Percentiles rank a stretch among this genome's conserved stretches.
These are phyloP conservation scores for Tolypocladium album DNA, from an alignment of 2,329 filamentous ascomycete genomes.

Conservation along the genomic window DNA sequence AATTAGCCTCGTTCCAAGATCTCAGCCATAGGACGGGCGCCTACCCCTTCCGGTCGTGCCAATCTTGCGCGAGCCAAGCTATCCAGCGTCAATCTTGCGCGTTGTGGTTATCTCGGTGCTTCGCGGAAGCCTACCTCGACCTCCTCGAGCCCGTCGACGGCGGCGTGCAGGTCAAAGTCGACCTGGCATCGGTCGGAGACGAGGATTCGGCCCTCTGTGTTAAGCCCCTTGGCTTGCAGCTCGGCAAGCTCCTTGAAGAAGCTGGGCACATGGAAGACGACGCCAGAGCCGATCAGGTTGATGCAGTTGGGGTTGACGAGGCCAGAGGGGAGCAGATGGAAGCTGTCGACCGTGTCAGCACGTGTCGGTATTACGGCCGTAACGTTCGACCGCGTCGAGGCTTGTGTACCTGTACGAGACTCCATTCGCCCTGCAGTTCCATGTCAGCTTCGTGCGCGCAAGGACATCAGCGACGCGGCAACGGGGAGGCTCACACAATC, in stretches of 20 bases:
- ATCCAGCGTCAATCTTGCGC: background rate
- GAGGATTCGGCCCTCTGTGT: conserved; percentile 37
- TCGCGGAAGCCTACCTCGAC: conserved; percentile 28
- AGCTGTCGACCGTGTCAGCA: conserved; percentile 23
- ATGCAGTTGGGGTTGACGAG: conserved; percentile 58
- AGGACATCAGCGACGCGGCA: background rate
- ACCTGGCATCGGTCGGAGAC: conserved; percentile 55
- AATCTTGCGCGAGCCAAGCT: conserved; percentile 13
- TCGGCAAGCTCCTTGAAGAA: conserved; percentile 31
- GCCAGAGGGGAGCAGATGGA: conserved; percentile 57
- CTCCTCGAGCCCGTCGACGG: conserved; percentile 61
- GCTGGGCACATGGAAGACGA: conserved; percentile 47
- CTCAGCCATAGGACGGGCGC: no score
- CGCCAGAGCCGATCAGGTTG: conserved; percentile 64
- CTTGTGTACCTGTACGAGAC: conserved; percentile 23
- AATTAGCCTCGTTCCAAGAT: no score
- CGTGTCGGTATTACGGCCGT: conserved; percentile 1
- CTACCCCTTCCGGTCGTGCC: conserved; percentile 24
- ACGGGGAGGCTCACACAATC: conserved; percentile 7
- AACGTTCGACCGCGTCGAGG: conserved; percentile 3
- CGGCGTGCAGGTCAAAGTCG: conserved; percentile 53
- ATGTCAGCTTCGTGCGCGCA: background rate
- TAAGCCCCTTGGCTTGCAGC: conserved; percentile 20
- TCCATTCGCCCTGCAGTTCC: conserved; percentile 13
- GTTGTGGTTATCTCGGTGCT: background rate